phyloP scores from a whole-genome alignment of 2,329 filamentous ascomycete species.

The Capronia epimyces region DNA sequence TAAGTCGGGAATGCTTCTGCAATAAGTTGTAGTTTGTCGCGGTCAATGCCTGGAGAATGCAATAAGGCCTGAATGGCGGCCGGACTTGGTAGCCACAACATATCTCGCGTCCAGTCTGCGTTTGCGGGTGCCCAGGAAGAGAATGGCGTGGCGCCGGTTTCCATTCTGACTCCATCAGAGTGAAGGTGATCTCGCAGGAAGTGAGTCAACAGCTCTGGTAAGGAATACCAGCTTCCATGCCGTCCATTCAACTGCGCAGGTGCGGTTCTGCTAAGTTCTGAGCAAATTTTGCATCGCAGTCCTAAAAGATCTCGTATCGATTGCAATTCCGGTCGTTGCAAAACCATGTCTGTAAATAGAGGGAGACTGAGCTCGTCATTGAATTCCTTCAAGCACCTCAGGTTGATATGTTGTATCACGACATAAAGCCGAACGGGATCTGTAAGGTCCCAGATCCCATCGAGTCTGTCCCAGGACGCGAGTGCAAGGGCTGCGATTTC shows the following conservation, averaged over 20 bases:
- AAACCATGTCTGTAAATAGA: conserved; percentile 56
- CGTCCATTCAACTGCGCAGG: conserved; percentile 5
- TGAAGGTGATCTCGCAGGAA: conserved; percentile 38
- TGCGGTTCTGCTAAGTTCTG: neutral
- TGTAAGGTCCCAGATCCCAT: conserved; percentile 56
- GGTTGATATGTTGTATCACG: conserved; percentile 58
- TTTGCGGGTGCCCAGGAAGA: conserved; percentile 24
- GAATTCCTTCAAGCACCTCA: conserved; percentile 55
- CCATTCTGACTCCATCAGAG: conserved; percentile 16
- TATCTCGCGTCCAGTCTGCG: conserved; percentile 55
- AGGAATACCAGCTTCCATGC: conserved; percentile 5
- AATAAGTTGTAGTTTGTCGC: conserved; percentile 50
- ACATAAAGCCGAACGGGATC: conserved; percentile 58
- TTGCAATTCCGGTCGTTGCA: conserved; percentile 54
- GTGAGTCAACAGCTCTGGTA: conserved; percentile 35
- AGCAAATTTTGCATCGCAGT: conserved; percentile 53
- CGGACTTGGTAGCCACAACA: conserved; percentile 56
- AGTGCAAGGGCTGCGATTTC: conserved; percentile 52
- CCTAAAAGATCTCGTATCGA: conserved; percentile 51
- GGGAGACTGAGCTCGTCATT: conserved; percentile 52
- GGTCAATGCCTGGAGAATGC: conserved; percentile 52
- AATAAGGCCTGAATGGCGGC: conserved; percentile 43
- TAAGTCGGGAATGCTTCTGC: conserved; percentile 48
- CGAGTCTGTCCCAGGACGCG: conserved; percentile 59
- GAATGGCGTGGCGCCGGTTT: neutral